phyloP scores from a whole-genome alignment of 805 yeast genomes.

The Starmerella gropengiesseri region DNA sequence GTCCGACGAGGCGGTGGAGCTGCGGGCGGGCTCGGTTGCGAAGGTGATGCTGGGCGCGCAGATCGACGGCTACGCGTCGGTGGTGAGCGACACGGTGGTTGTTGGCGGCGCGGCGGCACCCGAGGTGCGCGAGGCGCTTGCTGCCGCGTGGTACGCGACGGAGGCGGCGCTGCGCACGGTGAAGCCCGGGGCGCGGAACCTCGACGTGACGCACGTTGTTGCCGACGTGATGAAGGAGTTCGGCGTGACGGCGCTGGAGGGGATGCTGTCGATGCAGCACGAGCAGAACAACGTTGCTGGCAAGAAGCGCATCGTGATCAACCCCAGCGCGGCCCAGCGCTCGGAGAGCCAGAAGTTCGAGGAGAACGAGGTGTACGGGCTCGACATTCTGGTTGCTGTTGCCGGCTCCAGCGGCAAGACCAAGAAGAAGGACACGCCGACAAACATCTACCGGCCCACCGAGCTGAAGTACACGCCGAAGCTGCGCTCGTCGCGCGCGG shows the following conservation, averaged over 20 bases:
- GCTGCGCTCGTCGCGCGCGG: slow-evolving; percentile 58
- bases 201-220: slow-evolving; percentile 63
- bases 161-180: slow-evolving; percentile 67
- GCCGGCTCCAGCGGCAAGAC: slow-evolving; percentile 47
- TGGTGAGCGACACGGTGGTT: slow-evolving; percentile 57
- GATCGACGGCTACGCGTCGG: slow-evolving; percentile 63
- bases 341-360: slow-evolving; percentile 52
- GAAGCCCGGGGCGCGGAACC: slow-evolving; percentile 57
- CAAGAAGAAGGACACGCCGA: slow-evolving; percentile 45
- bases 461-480: slow-evolving; percentile 55
- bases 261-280: slow-evolving; percentile 67
- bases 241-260: slow-evolving; percentile 55
- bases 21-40: slow-evolving; percentile 59
- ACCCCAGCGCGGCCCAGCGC: slow-evolving; percentile 60
- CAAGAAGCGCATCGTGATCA: slow-evolving; percentile 62
- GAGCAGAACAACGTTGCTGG: slow-evolving; percentile 58
- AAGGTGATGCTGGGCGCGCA: slow-evolving; percentile 66
- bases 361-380: slow-evolving; percentile 67
- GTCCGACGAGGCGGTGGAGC: slow-evolving; percentile 45
- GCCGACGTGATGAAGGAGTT: slow-evolving; percentile 48
- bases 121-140: slow-evolving; percentile 51
- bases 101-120: slow-evolving; percentile 46
- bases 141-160: slow-evolving; percentile 66
- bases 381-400: slow-evolving; percentile 58
- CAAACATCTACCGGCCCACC: slow-evolving; percentile 62